Conservation (phyloP, 1,139 yeast genomes). For the Hansenula anomala region DNA sequence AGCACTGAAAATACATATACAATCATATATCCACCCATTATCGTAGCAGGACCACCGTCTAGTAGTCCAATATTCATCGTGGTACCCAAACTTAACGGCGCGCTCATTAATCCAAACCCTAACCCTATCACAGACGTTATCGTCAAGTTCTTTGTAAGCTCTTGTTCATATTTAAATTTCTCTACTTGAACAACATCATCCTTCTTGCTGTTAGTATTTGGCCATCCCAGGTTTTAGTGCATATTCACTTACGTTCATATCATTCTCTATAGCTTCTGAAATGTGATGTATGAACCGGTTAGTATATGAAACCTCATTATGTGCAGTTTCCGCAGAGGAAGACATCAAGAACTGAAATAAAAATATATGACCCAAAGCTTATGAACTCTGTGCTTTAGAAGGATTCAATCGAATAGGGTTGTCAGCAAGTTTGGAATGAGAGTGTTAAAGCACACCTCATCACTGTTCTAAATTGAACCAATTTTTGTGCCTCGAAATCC, state of each 20-base stretch:
- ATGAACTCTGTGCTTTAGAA: too few relatives aligned
- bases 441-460: too few relatives aligned
- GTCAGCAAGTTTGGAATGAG: too few relatives aligned
- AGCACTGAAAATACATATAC: conserved; percentile 58
- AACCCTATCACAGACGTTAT: conserved; percentile 67
- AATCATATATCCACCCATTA: conserved; percentile 64
- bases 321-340: conserved; percentile 2
- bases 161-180: conserved; percentile 68
- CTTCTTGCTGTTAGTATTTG: conserved; percentile 20
- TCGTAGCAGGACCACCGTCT: conserved; percentile 72
- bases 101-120: conserved; percentile 76
- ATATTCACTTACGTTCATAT: conserved; percentile 11
- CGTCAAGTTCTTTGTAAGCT: conserved; percentile 57
- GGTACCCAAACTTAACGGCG: conserved; percentile 70
- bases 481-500: not conserved
- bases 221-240: not conserved
- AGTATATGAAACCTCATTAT: conserved; percentile 11
- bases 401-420: too few relatives aligned
- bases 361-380: too few relatives aligned
- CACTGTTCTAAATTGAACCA: too few relatives aligned
- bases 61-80: conserved; percentile 64
- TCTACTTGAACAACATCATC: conserved; percentile 57
- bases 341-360: not conserved
- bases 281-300: conserved; percentile 17
- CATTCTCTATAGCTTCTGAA: conserved; percentile 21